Base-by-base conservation (phyloP, 192 early-diverging fungal genomes). In the Podila clonocystis region DNA sequence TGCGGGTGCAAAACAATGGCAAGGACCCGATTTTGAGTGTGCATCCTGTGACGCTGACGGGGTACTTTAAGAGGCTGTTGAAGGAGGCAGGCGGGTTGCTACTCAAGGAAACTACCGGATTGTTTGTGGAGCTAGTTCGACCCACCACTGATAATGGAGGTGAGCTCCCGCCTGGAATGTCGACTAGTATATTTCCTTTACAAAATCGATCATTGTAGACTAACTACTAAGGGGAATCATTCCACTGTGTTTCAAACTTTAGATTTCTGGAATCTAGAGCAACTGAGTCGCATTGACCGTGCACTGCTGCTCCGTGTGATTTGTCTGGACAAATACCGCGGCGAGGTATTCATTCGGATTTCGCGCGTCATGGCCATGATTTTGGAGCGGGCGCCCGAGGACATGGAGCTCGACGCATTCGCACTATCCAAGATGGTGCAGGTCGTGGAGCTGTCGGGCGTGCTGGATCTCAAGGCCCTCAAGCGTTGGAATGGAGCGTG, bases 351-450 rank as follows among this genome's bases (percentile, higher is more conserved):
- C 33, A n/a, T 80, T 17, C 29, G 66, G 29, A 72, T 80, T 20
- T 72, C 77, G 13, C 66, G 77, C 1, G 33, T 73, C 5, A 73
- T 72, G 71, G 70, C 55, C 7, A 71, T 68, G 41, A 80, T 80
- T 33, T 36, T 80, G 4, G 28, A 73, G 26, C 59, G 50, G 5
- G 63, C 77, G 1, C 77, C 77, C 6, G 59, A 63, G n/a, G 65
- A 73, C 7, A 72, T 80, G 70, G 77, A 80, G 9, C 48, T 80
- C n/a, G 71, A 80, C 17, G 77, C 70, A 20, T 72, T 80, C 63
- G 70, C 77, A 4, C 28, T 80, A 19, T 68, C 77, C 31, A 80
- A 73, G 17, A 73, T 80, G 71, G 77, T 73, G 11, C 77, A 80
- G 28, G 77, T 80, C 0, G 70, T 80, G 5, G 77, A 80, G 31